Conservation (phyloP, 352 stramenopile species). For the Plasmopara muralis region DNA sequence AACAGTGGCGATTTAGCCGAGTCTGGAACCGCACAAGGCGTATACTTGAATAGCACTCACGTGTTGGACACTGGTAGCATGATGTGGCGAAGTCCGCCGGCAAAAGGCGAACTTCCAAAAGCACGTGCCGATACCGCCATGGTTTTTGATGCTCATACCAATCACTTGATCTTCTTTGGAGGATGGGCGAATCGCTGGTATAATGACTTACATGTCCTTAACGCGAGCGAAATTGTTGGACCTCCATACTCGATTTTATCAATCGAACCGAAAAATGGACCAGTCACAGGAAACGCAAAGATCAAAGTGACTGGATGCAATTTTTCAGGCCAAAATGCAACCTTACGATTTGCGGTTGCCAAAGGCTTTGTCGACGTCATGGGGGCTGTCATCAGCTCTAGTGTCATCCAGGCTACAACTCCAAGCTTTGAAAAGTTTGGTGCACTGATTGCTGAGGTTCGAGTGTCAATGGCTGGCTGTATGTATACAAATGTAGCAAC, state of each 20-base stretch:
- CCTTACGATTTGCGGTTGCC: constrained; percentile 87
- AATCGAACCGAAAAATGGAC: constrained; percentile 87
- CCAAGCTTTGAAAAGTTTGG: constrained; percentile 95
- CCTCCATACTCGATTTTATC: constrained; percentile 92
- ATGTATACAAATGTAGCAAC: constrained; percentile 90
- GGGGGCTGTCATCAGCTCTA: constrained; percentile 81
- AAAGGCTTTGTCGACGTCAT: constrained; percentile 91
- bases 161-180: constrained; percentile 92
- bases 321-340: constrained; percentile 85
- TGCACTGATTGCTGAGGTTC: constrained; percentile 78
- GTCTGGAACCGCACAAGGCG: constrained; percentile 78
- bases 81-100: constrained; percentile 55
- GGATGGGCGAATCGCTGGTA: constrained; percentile 96
- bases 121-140: constrained; percentile 91
- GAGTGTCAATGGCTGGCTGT: constrained; percentile 86
- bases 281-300: constrained; percentile 91
- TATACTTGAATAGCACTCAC: constrained; percentile 86
- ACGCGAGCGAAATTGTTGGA: constrained; percentile 92
- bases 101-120: constrained; percentile 74
- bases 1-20: constrained; percentile 92
- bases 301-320: constrained; percentile 89
- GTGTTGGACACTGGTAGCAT: constrained; percentile 90
- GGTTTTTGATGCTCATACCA: constrained; percentile 88
- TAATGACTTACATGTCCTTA: constrained; percentile 89
- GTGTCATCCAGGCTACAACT: constrained; percentile 82